phyloP scores from a whole-genome alignment of 2,329 filamentous ascomycete species.

The Rosellinia necatrix region DNA sequence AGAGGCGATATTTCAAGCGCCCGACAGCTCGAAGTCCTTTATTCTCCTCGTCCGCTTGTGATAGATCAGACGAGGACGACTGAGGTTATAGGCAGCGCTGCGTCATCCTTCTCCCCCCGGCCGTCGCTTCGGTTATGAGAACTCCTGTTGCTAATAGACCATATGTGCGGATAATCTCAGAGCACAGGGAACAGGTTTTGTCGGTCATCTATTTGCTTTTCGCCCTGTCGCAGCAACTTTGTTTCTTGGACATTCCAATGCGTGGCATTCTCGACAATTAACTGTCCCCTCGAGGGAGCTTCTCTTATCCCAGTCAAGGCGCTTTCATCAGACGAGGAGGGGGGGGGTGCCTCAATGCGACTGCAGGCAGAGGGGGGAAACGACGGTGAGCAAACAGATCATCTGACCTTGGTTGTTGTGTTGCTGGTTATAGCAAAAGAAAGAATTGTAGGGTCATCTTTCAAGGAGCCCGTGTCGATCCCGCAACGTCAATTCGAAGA shows the following conservation, averaged over 20 bases:
- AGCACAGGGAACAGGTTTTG: neutral
- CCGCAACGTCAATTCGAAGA: neutral
- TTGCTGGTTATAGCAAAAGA: conserved; percentile 5
- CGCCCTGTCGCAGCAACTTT: conserved; percentile 6
- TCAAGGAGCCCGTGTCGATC: conserved; percentile 10
- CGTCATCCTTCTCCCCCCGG: conserved; percentile 8
- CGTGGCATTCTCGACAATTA: conserved; percentile 1
- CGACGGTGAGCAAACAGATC: conserved; percentile 14
- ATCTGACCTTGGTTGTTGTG: too few relatives aligned
- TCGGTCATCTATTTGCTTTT: conserved; percentile 21
- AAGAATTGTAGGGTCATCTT: neutral
- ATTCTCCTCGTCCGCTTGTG: conserved; percentile 16
- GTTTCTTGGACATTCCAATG: neutral
- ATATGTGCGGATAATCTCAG: neutral
- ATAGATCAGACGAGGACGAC: conserved; percentile 6
- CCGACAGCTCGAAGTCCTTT: neutral
- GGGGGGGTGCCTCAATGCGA: conserved; percentile 8
- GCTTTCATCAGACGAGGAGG: neutral
- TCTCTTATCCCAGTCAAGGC: neutral
- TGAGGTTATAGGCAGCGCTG: conserved; percentile 8
- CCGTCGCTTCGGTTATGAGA: neutral
- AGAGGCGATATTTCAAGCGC: neutral
- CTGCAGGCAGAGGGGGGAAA: conserved; percentile 1
- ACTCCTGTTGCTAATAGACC: neutral
- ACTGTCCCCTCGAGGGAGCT: neutral